Evolutionary conservation across 495 filamentous ascomycete species (phyloP).

Genomic region (Jackrogersella minutella): DNA sequence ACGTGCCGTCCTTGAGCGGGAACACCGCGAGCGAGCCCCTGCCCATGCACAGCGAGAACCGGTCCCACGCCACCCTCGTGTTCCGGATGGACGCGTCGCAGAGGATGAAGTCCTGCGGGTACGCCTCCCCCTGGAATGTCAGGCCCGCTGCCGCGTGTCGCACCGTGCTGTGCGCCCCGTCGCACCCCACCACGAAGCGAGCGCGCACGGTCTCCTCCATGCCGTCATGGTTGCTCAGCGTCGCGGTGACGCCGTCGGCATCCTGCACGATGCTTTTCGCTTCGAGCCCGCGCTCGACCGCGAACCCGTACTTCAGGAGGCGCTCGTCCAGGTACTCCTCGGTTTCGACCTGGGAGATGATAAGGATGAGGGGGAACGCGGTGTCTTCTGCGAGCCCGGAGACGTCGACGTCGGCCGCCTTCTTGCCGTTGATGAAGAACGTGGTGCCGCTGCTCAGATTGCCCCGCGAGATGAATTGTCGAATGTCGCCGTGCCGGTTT

Average conservation of each 20-base stretch:
- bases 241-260: conserved; percentile 44
- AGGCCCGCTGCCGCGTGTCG: conserved; percentile 48
- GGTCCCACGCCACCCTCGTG: conserved; percentile 24
- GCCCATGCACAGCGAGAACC: conserved; percentile 36
- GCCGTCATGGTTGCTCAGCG: conserved; percentile 35
- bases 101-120: conserved; percentile 56
- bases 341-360: conserved; percentile 53
- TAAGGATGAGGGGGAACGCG: conserved; percentile 47
- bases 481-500: conserved; percentile 43
- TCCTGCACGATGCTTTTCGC: conserved; percentile 49
- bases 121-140: conserved; percentile 51
- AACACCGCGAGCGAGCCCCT: conserved; percentile 32
- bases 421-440: conserved; percentile 39
- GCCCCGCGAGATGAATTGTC: conserved; percentile 25
- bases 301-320: conserved; percentile 43
- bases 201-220: conserved; percentile 41
- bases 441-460: conserved; percentile 32
- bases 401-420: conserved; percentile 41
- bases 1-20: conserved; percentile 34
- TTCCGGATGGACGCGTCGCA: conserved; percentile 47
- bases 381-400: conserved; percentile 48
- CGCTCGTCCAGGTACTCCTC: conserved; percentile 51
- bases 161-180: conserved; percentile 55
- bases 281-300: conserved; percentile 48
- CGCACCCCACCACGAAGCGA: conserved; percentile 56